Conservation (phyloP, 495 filamentous ascomycete species). For the Penicillium subrubescens region DNA sequence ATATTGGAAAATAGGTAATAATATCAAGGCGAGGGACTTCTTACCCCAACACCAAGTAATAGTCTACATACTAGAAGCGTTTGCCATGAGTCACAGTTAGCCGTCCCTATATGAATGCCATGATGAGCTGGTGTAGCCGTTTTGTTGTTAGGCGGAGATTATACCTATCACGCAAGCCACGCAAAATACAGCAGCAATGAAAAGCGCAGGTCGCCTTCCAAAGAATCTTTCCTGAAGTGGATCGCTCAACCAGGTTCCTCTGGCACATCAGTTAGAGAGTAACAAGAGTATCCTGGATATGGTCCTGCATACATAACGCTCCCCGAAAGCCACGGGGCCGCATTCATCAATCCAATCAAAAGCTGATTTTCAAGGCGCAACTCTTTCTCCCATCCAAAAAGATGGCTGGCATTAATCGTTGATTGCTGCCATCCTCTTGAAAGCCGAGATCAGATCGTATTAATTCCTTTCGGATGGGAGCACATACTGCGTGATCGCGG, state of each 20-base stretch:
- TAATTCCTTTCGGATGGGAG: too few species aligned
- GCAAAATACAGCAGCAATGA: conserved; percentile 64
- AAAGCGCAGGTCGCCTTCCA: conserved; percentile 68
- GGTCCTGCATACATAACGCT: conserved; percentile 34
- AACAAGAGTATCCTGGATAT: not conserved
- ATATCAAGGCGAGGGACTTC: too few species aligned
- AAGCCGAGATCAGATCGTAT: not conserved
- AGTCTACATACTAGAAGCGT: too few species aligned
- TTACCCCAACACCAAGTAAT: too few species aligned
- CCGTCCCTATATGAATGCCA: conserved; percentile 14
- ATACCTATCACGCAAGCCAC: conserved; percentile 61
- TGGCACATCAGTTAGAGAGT: conserved; percentile 17
- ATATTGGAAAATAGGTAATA: conserved; percentile 63
- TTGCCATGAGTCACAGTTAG: too few species aligned
- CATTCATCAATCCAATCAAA: conserved; percentile 43
- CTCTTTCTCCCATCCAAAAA: conserved; percentile 53
- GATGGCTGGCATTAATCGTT: conserved; percentile 66
- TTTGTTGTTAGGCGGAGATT: too few species aligned
- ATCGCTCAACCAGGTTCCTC: conserved; percentile 69
- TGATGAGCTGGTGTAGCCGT: not conserved
- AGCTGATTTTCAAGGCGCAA: conserved; percentile 42
- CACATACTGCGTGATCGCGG: conserved; percentile 35
- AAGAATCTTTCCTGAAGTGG: conserved; percentile 64
- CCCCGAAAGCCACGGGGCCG: conserved; percentile 31
- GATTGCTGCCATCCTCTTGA: conserved; percentile 66